Base-by-base conservation (phyloP, 352 stramenopile genomes). In the Pythium biforme region DNA sequence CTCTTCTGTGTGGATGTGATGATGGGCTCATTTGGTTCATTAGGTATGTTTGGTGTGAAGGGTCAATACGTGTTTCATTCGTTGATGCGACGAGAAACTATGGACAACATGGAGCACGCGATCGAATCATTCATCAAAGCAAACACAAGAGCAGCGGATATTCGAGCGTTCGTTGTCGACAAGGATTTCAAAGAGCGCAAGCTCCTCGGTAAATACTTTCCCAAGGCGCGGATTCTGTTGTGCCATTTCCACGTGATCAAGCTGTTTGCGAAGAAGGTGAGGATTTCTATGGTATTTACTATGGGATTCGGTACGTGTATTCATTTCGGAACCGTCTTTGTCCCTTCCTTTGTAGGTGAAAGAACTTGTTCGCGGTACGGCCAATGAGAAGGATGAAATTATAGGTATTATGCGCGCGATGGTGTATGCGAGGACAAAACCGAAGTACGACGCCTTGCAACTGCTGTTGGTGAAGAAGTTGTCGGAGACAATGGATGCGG, bases 171-270 rank as follows among this genome's bases (percentile, higher is more conserved):
- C 10, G 11, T 47, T 10, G 11, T 47, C n/a, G 40, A 47, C n/a
- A 47, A 47, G 25, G 40, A 47, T 14, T 47, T 43, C 37, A 43
- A 43, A 11, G 37, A 43, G 37, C 10, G 37, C 6, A 43, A 15
- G 75, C 39, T 64, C 1, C 22, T 2, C 0, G 46, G 64, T 19
- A 39, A 73, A 4, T 57, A 61, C 2, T 68, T 79, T 40, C 64
- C 64, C 0, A 22, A 55, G 8, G 64, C 40, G 0, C 47, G 22
- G 0, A n/a, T 76, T 2, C 31, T 76, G 0, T 25, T 79, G 1
- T 76, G 60, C 33, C 58, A 76, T 27, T 76, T 72, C 34, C 69
- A 73, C 22, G 65, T 70, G 0, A 45, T 75, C 0, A 73, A 72
- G 33, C 69, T 58, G 14, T 40, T 73, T 0, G 51, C 51, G 7